Evolutionary conservation across 2,329 filamentous ascomycete species (phyloP).

Genomic region (Rhynchosporium graminicola): DNA sequence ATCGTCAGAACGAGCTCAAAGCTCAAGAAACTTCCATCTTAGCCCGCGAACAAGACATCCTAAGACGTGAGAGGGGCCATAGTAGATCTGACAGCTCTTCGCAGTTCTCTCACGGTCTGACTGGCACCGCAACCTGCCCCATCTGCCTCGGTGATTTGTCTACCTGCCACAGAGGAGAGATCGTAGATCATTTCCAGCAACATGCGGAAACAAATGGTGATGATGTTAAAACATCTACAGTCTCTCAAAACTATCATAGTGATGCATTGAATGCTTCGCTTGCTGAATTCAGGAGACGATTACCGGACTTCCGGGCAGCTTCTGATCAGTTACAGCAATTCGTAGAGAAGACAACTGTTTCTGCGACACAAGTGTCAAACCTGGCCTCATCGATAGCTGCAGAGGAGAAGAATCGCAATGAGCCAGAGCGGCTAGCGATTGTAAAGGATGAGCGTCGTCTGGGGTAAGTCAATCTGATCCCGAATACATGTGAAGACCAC

Average conservation of each 20-base stretch:
- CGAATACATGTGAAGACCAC: neutral
- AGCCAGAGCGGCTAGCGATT: neutral
- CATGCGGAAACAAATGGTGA: neutral
- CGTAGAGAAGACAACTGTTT: neutral
- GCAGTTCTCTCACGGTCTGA: neutral
- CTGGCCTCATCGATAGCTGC: neutral
- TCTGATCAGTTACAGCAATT: neutral
- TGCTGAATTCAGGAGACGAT: slow-evolving; percentile 3
- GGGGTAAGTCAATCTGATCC: neutral
- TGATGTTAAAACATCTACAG: neutral
- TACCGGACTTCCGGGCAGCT: slow-evolving; percentile 10
- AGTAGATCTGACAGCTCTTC: too few relatives aligned
- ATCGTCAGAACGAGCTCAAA: neutral
- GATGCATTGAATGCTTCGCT: neutral
- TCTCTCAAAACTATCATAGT: neutral
- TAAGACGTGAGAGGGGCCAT: neutral
- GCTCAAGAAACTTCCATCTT: neutral
- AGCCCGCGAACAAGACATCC: neutral
- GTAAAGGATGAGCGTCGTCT: neutral
- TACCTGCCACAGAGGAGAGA: neutral
- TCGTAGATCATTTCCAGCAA: neutral
- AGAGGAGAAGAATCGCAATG: neutral
- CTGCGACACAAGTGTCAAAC: neutral
- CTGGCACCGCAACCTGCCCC: neutral
- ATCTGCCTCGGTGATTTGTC: neutral